phyloP scores from a whole-genome alignment of 441 rosid genomes.

The Euphorbia schlechtendalii region DNA sequence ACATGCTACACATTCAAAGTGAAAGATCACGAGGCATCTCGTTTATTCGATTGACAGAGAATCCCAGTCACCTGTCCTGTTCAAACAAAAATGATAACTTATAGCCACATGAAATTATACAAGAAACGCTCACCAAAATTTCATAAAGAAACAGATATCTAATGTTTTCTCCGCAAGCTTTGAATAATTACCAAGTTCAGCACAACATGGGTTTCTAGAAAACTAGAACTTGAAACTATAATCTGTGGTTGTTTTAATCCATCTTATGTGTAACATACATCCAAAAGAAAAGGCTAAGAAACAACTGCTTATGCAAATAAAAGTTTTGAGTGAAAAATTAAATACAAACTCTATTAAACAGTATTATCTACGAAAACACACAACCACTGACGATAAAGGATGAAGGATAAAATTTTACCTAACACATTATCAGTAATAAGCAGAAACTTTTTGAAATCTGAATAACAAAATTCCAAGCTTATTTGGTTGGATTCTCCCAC shows the following conservation, averaged over 20 bases:
- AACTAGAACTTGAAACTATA: background rate
- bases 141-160: background rate
- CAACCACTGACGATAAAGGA: background rate
- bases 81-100: constrained; percentile 10
- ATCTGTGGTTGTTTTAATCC: background rate
- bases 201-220: too few relatives aligned
- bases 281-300: background rate
- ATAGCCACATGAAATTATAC: background rate
- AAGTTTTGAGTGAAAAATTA: background rate
- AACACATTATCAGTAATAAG: background rate
- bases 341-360: background rate
- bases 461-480: background rate
- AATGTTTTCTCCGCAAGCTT: background rate
- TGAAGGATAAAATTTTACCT: background rate
- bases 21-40: constrained; percentile 10
- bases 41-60: constrained; percentile 10
- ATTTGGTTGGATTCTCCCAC: constrained; percentile 13
- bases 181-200: background rate
- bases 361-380: background rate
- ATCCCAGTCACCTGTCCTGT: constrained; percentile 21
- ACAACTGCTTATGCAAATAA: too few relatives aligned
- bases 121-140: background rate
- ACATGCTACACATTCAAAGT: too few relatives aligned
- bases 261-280: background rate
- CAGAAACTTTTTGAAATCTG: constrained; percentile 1